Base-by-base conservation (phyloP, 345 rosid species). In the Ceriops zippeliana region DNA sequence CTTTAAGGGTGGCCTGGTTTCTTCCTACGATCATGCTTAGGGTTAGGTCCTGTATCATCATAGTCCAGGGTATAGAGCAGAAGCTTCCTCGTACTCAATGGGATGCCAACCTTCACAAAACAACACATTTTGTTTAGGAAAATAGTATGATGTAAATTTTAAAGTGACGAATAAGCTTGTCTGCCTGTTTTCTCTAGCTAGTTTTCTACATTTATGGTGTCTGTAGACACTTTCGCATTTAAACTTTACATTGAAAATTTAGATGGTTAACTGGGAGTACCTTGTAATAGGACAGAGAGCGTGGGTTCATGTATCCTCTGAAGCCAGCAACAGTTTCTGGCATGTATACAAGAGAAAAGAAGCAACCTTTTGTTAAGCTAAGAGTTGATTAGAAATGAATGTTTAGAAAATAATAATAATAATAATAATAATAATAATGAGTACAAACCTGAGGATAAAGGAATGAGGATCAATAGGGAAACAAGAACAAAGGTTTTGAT, bases 41-140 rank as follows among this genome's bases (percentile, higher is more conserved):
- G 73, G 75, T 86, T 90, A 10, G 96, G 68, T 49, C 93, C 87
- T 35, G 86, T 69, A 9, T 86, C 86, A 52, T 81, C 92, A 65
- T 86, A 89, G 69, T 89, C 92, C 31, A 78, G 49, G 59, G 81
- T 80, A 38, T 73, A 7, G 70, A 22, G 32, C 87, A 91, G 62
- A 51, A 86, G 70, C 85, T 87, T 89, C 90, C 92, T 87, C 47
- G 38, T 46, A 2, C 26, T 61, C 63, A 57, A 49, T 42, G 35
- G 64, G 64, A 37, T 28, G 35, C 68, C 76, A 52, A 42, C 75
- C 85, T 76, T 75, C 71, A 52, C 56, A 64, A 17, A 17, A 47
- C 6, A 65, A 37, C 47, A 38, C 47, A 38, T 38, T 38, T 38
- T 38, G 47, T 38, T 38, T 10, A 38, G 47, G 47, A 2, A 11